phyloP scores from a whole-genome alignment of 1,284 basidiomycete genomes.

The Trichosporon asahii region DNA sequence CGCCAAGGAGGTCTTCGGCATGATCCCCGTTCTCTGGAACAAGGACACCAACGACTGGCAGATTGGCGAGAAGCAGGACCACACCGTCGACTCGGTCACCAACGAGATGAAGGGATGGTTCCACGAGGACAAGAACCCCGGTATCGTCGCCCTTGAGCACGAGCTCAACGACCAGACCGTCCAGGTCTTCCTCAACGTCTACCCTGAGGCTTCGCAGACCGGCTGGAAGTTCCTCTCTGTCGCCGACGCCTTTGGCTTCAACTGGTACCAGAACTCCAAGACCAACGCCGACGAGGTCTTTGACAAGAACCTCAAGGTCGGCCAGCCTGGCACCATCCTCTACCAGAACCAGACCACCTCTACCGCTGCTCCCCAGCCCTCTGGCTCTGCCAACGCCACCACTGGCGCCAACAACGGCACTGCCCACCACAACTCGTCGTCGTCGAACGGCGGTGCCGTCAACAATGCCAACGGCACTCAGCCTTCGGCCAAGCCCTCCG shows the following conservation, averaged over 20 bases:
- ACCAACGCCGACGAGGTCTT: conserved; percentile 28
- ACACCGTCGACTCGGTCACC: conserved; percentile 34
- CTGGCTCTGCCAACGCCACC: background rate
- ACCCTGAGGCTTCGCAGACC: conserved; percentile 33
- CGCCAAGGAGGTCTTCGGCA: conserved; percentile 51
- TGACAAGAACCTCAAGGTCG: conserved; percentile 34
- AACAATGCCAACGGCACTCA: conserved; percentile 3
- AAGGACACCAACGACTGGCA: conserved; percentile 51
- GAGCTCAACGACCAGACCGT: conserved; percentile 40
- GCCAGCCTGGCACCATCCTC: conserved; percentile 4
- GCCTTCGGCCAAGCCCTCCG: background rate
- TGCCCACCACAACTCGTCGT: background rate
- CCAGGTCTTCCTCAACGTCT: conserved; percentile 38
- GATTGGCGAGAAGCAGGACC: conserved; percentile 35
- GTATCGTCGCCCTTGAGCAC: conserved; percentile 44
- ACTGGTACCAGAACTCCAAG: conserved; percentile 46
- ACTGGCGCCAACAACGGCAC: background rate
- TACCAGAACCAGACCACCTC: background rate
- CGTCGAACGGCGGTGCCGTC: conserved; percentile 21
- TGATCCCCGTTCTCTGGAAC: conserved; percentile 51
- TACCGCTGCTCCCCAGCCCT: background rate
- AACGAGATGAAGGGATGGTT: conserved; percentile 31
- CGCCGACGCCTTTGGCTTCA: conserved; percentile 39
- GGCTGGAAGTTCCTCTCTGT: conserved; percentile 45
- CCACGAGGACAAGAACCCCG: conserved; percentile 34